Evolutionary conservation across 768 basidiomycete genomes (phyloP), one percentile per base, ranked within the genome.

Genomic region (Tremella fuciformis): DNA sequence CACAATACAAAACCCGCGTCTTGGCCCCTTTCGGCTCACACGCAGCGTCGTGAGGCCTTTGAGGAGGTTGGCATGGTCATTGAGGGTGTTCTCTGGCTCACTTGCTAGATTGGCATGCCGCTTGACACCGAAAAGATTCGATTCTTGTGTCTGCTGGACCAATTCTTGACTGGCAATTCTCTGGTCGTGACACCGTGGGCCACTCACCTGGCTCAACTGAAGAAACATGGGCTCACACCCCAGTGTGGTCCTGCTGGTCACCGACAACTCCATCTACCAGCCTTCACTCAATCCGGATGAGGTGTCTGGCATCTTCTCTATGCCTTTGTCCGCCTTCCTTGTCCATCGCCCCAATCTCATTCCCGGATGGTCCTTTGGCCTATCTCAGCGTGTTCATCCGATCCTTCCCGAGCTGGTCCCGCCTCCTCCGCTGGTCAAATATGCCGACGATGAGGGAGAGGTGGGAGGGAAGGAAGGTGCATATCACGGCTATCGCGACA

Each of bases 131-230:
- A 78, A 25, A 87, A 85, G 65, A 84, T 88, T 0, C 88, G 88
- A 0, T 70, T 89, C 2, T 78, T 93, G 2, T 91, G 90, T 69
- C 77, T 87, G 2, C 79, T 92, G 47, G 87, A 89, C 63, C 89
- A 89, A 0, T 88, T 88, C 66, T 77, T 91, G 6, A 85, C 88
- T 3, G 84, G 85, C 3, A 84, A 85, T 49, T 79, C 83, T 47
- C 80, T 87, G 8, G 80, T 93, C 44, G 90, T 93, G 6, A 91
- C 88, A 0, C 91, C 91, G 90, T 92, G 60, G 71, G 88, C 54
- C 22, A 29, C 19, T 2, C 8, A 8, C 15, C n/a, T 18, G 16
- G 7, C 19, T 38, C 19, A 46, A 46, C n/a, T 6, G 42, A 15
- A 46, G n/a, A 46, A 46, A 46, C 16, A 46, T 8, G 4, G 22